Evolutionary conservation across 2,329 filamentous ascomycete genomes (phyloP).

Genomic region (Beauveria scarabaeidicola): DNA sequence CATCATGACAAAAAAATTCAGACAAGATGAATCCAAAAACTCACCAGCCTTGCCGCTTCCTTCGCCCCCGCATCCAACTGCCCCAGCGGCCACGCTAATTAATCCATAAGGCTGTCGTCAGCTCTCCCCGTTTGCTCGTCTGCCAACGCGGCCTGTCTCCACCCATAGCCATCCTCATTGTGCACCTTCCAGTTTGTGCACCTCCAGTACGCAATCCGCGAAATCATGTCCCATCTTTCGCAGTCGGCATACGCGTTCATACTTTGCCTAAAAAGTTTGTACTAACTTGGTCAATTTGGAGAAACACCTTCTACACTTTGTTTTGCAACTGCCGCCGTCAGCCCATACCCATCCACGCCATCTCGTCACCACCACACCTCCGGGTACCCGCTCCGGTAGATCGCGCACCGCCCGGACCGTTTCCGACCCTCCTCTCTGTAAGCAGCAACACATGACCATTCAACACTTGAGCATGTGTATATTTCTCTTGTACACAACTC

Average conservation of each 20-base stretch:
- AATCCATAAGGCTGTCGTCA: conserved; percentile 10
- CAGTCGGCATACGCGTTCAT: neutral
- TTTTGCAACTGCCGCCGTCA: neutral
- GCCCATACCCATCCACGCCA: no score
- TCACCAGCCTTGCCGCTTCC: conserved; percentile 1
- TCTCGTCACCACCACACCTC: neutral
- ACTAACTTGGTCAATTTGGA: no score
- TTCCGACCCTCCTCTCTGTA: neutral
- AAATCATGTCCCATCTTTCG: neutral
- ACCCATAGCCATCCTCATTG: neutral
- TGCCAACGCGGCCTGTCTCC: conserved; percentile 6
- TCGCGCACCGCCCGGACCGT: neutral
- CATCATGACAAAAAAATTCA: neutral
- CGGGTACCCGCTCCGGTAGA: conserved; percentile 7
- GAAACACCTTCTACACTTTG: no score
- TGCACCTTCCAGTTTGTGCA: neutral
- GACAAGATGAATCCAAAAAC: neutral
- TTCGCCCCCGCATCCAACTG: neutral
- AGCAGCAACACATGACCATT: neutral
- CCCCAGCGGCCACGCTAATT: neutral
- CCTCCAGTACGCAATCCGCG: neutral
- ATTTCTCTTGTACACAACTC: neutral
- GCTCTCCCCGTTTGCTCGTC: neutral
- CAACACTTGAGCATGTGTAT: neutral
- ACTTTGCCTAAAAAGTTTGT: no score